A percentile compares a stretch with the other conserved stretches of the same genome.
Conservation (phyloP, 1,284 basidiomycete genomes). For the Fomitopsis betulina region DNA sequence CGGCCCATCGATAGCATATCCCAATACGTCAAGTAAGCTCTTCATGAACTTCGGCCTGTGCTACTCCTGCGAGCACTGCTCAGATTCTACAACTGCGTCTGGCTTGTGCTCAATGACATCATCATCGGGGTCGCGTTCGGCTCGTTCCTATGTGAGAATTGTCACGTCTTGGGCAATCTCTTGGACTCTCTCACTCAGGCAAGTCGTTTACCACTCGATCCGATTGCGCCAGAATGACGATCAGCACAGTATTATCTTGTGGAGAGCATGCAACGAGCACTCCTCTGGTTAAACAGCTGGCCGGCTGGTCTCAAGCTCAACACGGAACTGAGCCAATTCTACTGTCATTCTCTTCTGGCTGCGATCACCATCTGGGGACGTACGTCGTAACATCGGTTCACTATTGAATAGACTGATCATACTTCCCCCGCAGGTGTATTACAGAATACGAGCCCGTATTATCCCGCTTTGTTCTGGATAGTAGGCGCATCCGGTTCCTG, state of each 20-base stretch:
- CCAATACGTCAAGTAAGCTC: constrained; percentile 56
- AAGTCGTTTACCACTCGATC: constrained; percentile 1
- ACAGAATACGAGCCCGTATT: constrained; percentile 32
- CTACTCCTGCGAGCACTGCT: background rate
- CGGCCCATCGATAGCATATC: constrained; percentile 19
- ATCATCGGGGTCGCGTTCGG: constrained; percentile 77
- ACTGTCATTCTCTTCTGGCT: constrained; percentile 66
- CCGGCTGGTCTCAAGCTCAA: constrained; percentile 96
- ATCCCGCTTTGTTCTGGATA: constrained; percentile 42
- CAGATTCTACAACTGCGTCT: constrained; percentile 91
- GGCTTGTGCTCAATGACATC: constrained; percentile 89
- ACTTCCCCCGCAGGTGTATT: constrained; percentile 31
- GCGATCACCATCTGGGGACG: constrained; percentile 66
- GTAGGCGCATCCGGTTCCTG: constrained; percentile 53
- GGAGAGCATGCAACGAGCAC: constrained; percentile 44
- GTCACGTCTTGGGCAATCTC: constrained; percentile 33
- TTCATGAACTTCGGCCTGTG: constrained; percentile 3
- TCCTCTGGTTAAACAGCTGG: constrained; percentile 92
- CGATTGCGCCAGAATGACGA: constrained; percentile 4
- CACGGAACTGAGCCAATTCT: constrained; percentile 84
- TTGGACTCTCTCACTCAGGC: constrained; percentile 42
- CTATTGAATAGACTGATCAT: background rate
- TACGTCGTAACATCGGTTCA: constrained; percentile 32
- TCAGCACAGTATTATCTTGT: constrained; percentile 39
- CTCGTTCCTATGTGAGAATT: constrained; percentile 64